Percentiles rank a stretch among this genome's conserved stretches.
Evolutionary conservation across 495 filamentous ascomycete genomes (phyloP).

Genomic region (Baudoinia panamericana): DNA sequence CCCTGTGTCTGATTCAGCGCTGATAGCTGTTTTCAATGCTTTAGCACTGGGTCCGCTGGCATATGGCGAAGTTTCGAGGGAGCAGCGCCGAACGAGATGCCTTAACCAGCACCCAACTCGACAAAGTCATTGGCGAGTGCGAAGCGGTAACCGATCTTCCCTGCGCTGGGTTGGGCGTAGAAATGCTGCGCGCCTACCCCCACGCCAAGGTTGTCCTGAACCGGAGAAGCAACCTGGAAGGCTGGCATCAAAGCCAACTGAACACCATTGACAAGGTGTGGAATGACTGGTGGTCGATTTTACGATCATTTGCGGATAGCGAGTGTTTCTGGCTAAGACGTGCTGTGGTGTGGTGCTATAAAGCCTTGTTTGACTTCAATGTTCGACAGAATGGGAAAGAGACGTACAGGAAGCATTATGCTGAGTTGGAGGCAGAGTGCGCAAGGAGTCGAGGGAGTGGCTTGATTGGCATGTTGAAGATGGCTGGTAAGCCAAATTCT

Average conservation of each 20-base stretch:
- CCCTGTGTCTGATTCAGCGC: too few relatives aligned
- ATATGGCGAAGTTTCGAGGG: slow-evolving; percentile 11
- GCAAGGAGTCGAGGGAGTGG: slow-evolving; percentile 8
- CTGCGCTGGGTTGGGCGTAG: slow-evolving; percentile 2
- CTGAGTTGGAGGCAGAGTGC: slow-evolving; percentile 4
- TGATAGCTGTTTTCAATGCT: too few relatives aligned
- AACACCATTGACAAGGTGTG: slow-evolving; percentile 1
- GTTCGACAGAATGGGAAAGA: not conserved
- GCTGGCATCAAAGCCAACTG: slow-evolving; percentile 8
- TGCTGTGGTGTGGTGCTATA: too few relatives aligned
- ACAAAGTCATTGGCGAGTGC: slow-evolving; percentile 10
- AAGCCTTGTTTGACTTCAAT: not conserved
- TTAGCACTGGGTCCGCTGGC: slow-evolving; percentile 15
- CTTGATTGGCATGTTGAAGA: slow-evolving; percentile 9
- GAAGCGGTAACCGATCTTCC: slow-evolving; percentile 10
- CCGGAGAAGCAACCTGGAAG: slow-evolving; percentile 7
- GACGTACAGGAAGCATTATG: slow-evolving; percentile 18
- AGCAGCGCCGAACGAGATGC: not conserved
- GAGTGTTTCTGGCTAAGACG: too few relatives aligned
- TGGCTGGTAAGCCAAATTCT: slow-evolving; percentile 4
- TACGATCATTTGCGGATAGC: too few relatives aligned
- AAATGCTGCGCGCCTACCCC: slow-evolving; percentile 13
- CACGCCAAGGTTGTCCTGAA: slow-evolving; percentile 12
- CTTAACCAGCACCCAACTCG: slow-evolving; percentile 11
- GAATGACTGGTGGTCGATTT: not conserved